Percentiles rank a stretch among this genome's conserved stretches.
These are phyloP conservation scores for Alternaria triticina DNA, from an alignment of 2,329 filamentous ascomycete genomes.

Conservation along the genomic window DNA sequence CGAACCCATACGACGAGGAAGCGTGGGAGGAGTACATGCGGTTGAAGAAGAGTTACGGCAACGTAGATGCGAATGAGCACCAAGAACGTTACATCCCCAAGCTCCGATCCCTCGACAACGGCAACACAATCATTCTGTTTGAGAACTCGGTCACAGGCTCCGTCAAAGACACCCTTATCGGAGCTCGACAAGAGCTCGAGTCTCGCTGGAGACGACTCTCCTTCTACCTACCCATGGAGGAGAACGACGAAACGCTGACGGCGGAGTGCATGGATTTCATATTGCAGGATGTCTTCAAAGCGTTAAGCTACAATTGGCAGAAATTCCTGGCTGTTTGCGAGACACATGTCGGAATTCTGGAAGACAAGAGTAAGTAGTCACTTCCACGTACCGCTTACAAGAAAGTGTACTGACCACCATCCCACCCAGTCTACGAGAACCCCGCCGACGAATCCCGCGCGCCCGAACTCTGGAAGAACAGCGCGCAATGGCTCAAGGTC, in stretches of 20 bases:
- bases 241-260: constrained; percentile 52
- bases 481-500: constrained; percentile 58
- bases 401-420: background rate
- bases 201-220: constrained; percentile 60
- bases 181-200: constrained; percentile 58
- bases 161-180: constrained; percentile 58
- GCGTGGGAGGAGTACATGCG: constrained; percentile 44
- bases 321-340: constrained; percentile 54
- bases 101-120: constrained; percentile 56
- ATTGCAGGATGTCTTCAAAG: constrained; percentile 58
- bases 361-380: constrained; percentile 33
- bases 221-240: constrained; percentile 57
- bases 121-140: constrained; percentile 59
- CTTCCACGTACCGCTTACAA: background rate
- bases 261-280: constrained; percentile 60
- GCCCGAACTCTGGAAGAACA: constrained; percentile 60
- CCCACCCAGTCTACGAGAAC: constrained; percentile 55
- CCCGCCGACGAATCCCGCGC: constrained; percentile 61
- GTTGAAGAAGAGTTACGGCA: constrained; percentile 37
- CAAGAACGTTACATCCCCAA: constrained; percentile 49
- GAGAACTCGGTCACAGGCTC: constrained; percentile 57
- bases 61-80: constrained; percentile 37
- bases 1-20: constrained; percentile 54
- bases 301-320: constrained; percentile 54
- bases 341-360: constrained; percentile 57